Conservation (phyloP, 2,329 filamentous ascomycete genomes). For the Penicillium sp. region DNA sequence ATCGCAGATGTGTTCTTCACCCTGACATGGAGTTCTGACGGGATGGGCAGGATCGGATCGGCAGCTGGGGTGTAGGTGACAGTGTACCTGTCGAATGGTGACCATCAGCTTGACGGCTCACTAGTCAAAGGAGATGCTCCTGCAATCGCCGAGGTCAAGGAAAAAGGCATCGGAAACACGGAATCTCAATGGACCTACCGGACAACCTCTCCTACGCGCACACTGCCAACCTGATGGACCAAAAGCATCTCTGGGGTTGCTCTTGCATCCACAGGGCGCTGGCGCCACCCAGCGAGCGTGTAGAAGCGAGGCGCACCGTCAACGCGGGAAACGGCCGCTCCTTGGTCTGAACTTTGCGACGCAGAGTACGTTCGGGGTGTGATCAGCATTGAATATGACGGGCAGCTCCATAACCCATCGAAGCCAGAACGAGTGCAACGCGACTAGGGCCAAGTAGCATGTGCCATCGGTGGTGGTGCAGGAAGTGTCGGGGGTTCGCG, state of each 20-base stretch:
- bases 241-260: slow-evolving; percentile 66
- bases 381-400: slow-evolving; percentile 40
- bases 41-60: slow-evolving; percentile 86
- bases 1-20: slow-evolving; percentile 91
- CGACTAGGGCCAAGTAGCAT: too few species aligned
- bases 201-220: slow-evolving; percentile 92
- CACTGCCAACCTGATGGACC: slow-evolving; percentile 82
- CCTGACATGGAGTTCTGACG: slow-evolving; percentile 74
- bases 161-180: background rate
- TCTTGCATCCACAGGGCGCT: slow-evolving; percentile 21
- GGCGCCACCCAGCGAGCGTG: slow-evolving; percentile 38
- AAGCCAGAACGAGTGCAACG: background rate
- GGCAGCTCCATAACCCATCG: slow-evolving; percentile 24
- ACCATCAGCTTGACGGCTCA: slow-evolving; percentile 5
- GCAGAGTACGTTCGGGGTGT: slow-evolving; percentile 44
- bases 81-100: slow-evolving; percentile 56
- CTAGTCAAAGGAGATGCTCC: too few species aligned
- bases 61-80: slow-evolving; percentile 86
- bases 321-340: slow-evolving; percentile 18
- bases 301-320: slow-evolving; percentile 28
- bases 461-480: too few species aligned
- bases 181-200: too few species aligned
- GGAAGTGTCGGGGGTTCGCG: too few species aligned
- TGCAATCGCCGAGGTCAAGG: background rate
- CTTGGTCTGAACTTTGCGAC: slow-evolving; percentile 39